Percentiles rank a stretch among this genome's conserved stretches.
phyloP scores from a whole-genome alignment of 2,329 filamentous ascomycete genomes.

The Colletotrichum shisoi region DNA sequence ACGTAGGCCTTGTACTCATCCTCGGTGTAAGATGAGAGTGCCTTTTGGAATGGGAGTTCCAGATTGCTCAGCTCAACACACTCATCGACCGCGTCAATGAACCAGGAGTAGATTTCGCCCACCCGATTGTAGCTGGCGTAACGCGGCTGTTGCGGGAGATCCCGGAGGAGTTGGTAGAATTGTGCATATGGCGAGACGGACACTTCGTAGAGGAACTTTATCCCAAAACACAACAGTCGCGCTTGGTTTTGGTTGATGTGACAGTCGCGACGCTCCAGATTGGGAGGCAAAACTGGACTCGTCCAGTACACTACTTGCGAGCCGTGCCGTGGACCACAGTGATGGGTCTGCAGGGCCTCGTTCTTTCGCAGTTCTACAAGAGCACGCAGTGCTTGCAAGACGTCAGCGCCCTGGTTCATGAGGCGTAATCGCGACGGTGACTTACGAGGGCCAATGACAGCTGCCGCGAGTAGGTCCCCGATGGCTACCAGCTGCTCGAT shows the following conservation, averaged over 20 bases:
- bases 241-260: conserved; percentile 37
- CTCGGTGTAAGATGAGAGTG: conserved; percentile 1
- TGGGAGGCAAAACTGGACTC: conserved; percentile 17
- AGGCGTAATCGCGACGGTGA: neutral
- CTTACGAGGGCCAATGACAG: conserved; percentile 32
- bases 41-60: conserved; percentile 9
- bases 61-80: conserved; percentile 22
- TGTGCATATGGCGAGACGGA: conserved; percentile 20
- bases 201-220: conserved; percentile 30
- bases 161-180: conserved; percentile 23
- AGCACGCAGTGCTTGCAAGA: conserved; percentile 12
- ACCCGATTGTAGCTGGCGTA: conserved; percentile 32
- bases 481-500: conserved; percentile 29
- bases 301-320: conserved; percentile 30
- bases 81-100: conserved; percentile 28
- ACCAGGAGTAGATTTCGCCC: conserved; percentile 34
- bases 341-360: conserved; percentile 22
- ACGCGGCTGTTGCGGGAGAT: conserved; percentile 27
- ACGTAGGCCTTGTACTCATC: conserved; percentile 23
- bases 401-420: neutral
- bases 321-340: conserved; percentile 23
- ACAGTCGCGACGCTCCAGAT: conserved; percentile 29
- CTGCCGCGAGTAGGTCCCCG: conserved; percentile 24
- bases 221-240: conserved; percentile 25
- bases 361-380: conserved; percentile 32